These are phyloP conservation scores for Xylaria arbuscula DNA, from an alignment of 2,329 filamentous ascomycete species.

Conservation along the genomic window DNA sequence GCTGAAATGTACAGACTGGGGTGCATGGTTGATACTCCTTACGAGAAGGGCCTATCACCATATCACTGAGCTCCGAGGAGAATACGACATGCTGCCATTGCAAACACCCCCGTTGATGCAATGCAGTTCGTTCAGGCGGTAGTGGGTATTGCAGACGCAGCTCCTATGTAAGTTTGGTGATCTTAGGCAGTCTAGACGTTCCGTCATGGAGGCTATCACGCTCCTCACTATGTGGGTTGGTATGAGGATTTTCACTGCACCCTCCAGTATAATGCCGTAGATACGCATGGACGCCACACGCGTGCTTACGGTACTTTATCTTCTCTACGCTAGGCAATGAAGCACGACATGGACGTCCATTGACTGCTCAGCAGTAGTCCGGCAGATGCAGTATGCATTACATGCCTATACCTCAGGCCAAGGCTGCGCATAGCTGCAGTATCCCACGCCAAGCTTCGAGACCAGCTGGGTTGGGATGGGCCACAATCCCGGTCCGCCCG, in stretches of 20 bases:
- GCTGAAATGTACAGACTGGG: constrained; percentile 18
- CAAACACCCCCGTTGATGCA: neutral
- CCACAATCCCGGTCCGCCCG: neutral
- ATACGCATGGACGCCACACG: neutral
- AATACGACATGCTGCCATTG: neutral
- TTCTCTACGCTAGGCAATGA: neutral
- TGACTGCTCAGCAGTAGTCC: neutral
- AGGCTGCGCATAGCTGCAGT: neutral
- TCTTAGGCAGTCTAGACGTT: neutral
- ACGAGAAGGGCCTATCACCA: neutral
- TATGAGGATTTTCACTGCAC: neutral
- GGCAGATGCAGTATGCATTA: constrained; percentile 4
- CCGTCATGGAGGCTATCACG: neutral
- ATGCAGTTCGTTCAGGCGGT: neutral
- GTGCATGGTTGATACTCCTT: constrained; percentile 3
- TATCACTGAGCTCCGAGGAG: neutral
- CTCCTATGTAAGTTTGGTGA: neutral
- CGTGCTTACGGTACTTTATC: neutral
- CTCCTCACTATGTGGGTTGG: neutral
- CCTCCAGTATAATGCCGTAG: neutral
- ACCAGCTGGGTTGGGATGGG: neutral
- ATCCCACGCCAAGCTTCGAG: constrained; percentile 13
- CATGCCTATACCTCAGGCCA: neutral
- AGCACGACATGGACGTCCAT: neutral
- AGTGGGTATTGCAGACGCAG: neutral